Evolutionary conservation across 2,329 filamentous ascomycete species (phyloP), one percentile per base, ranked within the genome.

Genomic region (Cercospora sojina): DNA sequence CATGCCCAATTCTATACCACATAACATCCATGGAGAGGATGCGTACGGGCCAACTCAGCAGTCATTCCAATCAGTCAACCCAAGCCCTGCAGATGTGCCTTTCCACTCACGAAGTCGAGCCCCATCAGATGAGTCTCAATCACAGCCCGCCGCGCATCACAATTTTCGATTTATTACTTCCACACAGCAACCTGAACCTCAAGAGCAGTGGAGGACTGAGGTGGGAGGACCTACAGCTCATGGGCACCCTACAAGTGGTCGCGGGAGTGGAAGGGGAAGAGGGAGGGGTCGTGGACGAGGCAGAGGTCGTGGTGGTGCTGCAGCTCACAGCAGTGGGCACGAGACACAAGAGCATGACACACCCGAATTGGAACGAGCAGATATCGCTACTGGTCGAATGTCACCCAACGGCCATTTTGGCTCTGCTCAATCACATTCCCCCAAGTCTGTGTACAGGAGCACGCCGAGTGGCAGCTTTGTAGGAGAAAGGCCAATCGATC

Each of bases 291-390:
- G 79, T 29, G 78, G 80, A 41, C 77, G 80, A 27, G 78, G 80
- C 20, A 76, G 79, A 41, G 76, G 77, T 49, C 76, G 79, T 51
- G 76, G 80, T 18, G 80, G 80, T 70, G 79, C 76, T 38, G 67
- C 66, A 51, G 29, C 56, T 62, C 27, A 53, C 16, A 25, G 63
- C 32, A 27, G 57, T 32, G 32, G 31, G 18, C 38, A 67, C 5
- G 69, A 75, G 53, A 65, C 57, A 43, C 70, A 72, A 63, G 74
- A 78, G 55, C 71, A 77, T 8, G 74, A 72, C 31, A 77, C 78
- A 20, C 76, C 80, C 20, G 81, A 81, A 56, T 81, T 79, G 80
- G 80, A 82, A 59, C 75, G 74, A 51, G 29, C 69, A 31, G 76
- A 78, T 29, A 79, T 77, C 76, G 70, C 73, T 4, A 76, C 78